A percentile compares a stretch with the other conserved stretches of the same genome.
Evolutionary conservation across 805 yeast genomes (phyloP).

Genomic region (Wickerhamomyces pijperi): DNA sequence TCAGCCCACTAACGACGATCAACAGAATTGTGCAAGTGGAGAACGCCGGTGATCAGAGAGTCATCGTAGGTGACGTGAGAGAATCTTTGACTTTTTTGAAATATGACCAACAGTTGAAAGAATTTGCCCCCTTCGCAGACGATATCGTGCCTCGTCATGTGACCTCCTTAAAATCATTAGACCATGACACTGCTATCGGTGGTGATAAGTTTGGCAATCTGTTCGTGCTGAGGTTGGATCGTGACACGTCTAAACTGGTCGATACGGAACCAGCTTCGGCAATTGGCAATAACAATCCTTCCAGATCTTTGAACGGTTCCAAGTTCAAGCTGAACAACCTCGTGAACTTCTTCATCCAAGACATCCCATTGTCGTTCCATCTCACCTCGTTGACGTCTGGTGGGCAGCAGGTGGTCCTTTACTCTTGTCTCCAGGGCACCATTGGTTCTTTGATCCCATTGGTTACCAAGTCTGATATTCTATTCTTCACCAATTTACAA

Average conservation of each 20-base stretch:
- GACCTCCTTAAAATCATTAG: constrained; percentile 50
- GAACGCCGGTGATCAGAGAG: constrained; percentile 38
- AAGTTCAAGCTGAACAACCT: constrained; percentile 37
- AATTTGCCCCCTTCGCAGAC: constrained; percentile 54
- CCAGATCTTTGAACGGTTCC: constrained; percentile 33
- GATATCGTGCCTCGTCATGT: constrained; percentile 62
- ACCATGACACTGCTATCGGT: constrained; percentile 64
- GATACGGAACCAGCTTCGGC: neutral
- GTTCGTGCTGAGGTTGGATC: constrained; percentile 45
- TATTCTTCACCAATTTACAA: constrained; percentile 47
- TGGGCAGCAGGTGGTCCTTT: constrained; percentile 57
- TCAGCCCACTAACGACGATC: constrained; percentile 31
- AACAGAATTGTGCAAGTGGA: constrained; percentile 42
- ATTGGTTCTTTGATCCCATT: constrained; percentile 69
- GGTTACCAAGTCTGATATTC: constrained; percentile 46
- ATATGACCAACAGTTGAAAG: constrained; percentile 35
- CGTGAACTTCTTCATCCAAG: constrained; percentile 58
- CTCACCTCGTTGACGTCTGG: constrained; percentile 44
- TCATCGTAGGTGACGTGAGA: constrained; percentile 63
- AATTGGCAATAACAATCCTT: neutral
- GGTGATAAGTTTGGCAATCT: constrained; percentile 87
- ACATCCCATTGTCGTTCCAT: constrained; percentile 53
- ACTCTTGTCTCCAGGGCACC: constrained; percentile 74
- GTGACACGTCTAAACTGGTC: neutral
- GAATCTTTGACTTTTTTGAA: constrained; percentile 51